Base-by-base conservation (phyloP, 1,284 basidiomycete species). In the Rhodofomes roseus region DNA sequence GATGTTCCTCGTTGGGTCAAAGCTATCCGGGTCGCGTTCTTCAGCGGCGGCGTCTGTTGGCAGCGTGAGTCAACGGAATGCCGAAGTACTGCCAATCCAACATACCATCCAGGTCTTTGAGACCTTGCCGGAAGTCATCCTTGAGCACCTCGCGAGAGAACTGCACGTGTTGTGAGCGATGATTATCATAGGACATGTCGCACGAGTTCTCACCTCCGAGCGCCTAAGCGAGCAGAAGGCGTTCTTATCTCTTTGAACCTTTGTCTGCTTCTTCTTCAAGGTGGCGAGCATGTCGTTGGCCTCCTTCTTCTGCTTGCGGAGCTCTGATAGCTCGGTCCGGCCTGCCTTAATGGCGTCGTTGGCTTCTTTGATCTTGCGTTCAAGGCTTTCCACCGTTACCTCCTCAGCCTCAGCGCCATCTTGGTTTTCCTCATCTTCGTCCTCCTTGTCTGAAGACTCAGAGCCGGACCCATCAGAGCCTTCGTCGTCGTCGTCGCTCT, bases 211-310 rank as follows among this genome's bases (percentile, higher is more conserved):
- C 57, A 83, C 83, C 73, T 84, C 81, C 6, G 82, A 84, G 5
- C 84, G 77, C 67, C 81, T 84, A 55, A 79, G 62, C 0, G 84
- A 82, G 65, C 85, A 87, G 65, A 83, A 85, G 0, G 78, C 81
- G 63, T 86, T 86, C 74, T 86, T 86, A 59, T 82, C 79, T 63
- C 76, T 77, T 64, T 86, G 84, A 1, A 75, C 74, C 59, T 79
- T 79, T 4, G 65, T 67, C 36, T 77, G 68, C 60, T 73, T 73
- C 68, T 83, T 83, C 69, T 80, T 79, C 27, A 82, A 63, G 11
- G 67, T 76, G 1, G 79, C 75, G 27, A 84, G 69, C 56, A 69
- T 69, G 63, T 83, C 81, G 12, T 60, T 64, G 3, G 81, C 79
- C 23, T 80, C 78, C 69, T 84, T 83, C 60, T 76, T 78, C 56